These are phyloP conservation scores for Coemansia aciculifera DNA, from an alignment of 192 early-diverging fungal genomes.

Conservation along the genomic window DNA sequence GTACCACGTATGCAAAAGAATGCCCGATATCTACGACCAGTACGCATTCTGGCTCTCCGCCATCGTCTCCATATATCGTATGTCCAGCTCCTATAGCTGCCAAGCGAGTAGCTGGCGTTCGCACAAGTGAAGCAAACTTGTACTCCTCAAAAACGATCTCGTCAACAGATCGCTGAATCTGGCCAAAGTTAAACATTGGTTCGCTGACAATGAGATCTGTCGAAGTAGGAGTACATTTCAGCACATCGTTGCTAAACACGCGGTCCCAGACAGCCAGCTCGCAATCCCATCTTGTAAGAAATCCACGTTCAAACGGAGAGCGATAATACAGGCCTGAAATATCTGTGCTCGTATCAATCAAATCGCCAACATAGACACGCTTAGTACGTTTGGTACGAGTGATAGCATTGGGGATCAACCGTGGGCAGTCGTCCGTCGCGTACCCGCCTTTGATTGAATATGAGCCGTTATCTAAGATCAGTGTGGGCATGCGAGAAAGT, in stretches of 20 bases:
- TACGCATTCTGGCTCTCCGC: constrained; percentile 55
- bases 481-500: constrained; percentile 26
- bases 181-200: constrained; percentile 77
- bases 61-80: constrained; percentile 12
- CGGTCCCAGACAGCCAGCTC: constrained; percentile 82
- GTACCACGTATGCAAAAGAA: constrained; percentile 78
- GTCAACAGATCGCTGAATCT: constrained; percentile 69
- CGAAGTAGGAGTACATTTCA: constrained; percentile 64
- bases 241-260: constrained; percentile 61
- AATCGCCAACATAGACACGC: constrained; percentile 70
- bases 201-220: constrained; percentile 71
- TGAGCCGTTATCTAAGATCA: constrained; percentile 76
- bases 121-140: constrained; percentile 57
- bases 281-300: constrained; percentile 74
- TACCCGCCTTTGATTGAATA: constrained; percentile 65
- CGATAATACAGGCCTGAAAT: constrained; percentile 73
- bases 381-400: constrained; percentile 59
- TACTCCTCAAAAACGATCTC: constrained; percentile 88
- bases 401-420: constrained; percentile 29
- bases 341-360: constrained; percentile 62
- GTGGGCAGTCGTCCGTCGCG: constrained; percentile 11
- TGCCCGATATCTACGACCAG: constrained; percentile 81
- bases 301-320: constrained; percentile 81
- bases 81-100: constrained; percentile 1
- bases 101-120: constrained; percentile 29